Evolutionary conservation across 768 basidiomycete species (phyloP).

Genomic region (Arthromyces matolae): DNA sequence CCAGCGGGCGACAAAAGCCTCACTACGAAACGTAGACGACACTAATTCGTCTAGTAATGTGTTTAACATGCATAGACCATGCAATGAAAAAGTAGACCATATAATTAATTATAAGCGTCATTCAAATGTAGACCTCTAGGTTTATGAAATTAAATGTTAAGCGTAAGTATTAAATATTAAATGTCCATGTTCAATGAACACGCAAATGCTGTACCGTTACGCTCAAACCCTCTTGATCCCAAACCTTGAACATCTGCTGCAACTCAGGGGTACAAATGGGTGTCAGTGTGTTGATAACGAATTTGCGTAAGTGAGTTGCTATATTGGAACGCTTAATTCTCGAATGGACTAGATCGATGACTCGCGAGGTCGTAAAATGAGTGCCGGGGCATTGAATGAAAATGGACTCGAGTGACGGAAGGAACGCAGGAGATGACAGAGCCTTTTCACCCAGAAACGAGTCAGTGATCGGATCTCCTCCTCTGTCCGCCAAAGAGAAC

Average conservation of each 20-base stretch:
- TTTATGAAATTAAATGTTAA: not conserved
- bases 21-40: conserved; percentile 24
- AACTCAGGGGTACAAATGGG: conserved; percentile 19
- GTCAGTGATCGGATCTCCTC: conserved; percentile 36
- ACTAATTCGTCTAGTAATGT: no score
- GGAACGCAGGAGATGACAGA: conserved; percentile 3
- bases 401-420: conserved; percentile 25
- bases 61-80: no score
- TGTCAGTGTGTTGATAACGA: conserved; percentile 29
- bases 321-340: conserved; percentile 21
- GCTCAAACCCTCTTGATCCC: conserved; percentile 27
- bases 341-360: conserved; percentile 32
- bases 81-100: not conserved
- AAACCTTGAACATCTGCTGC: conserved; percentile 15
- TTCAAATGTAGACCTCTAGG: not conserved
- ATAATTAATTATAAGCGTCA: not conserved
- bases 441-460: conserved; percentile 24
- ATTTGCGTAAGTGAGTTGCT: conserved; percentile 18
- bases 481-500: conserved; percentile 29
- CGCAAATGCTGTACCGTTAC: conserved; percentile 6
- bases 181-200: not conserved
- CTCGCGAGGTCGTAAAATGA: conserved; percentile 18
- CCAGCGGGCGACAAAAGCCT: conserved; percentile 44
- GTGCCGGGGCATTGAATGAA: conserved; percentile 35
- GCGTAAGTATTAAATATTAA: not conserved